Percentiles rank a stretch among this genome's conserved stretches.
phyloP scores from a whole-genome alignment of 2,329 filamentous ascomycete species.

The Chrysoporthe austroafricana region DNA sequence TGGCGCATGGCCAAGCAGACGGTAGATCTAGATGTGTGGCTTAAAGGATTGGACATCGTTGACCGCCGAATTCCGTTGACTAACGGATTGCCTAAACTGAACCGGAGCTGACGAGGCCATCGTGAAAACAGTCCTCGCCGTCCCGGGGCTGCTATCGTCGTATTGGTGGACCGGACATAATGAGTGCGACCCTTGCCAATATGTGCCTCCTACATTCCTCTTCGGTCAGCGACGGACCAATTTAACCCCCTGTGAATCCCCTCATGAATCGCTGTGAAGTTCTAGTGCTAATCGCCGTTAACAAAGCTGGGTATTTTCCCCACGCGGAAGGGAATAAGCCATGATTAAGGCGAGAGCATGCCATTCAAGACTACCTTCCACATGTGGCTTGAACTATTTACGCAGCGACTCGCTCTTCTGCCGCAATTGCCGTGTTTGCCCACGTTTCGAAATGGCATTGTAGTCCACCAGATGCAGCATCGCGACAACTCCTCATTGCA shows the following conservation, averaged over 20 bases:
- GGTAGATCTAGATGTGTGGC: neutral
- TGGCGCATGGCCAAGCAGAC: neutral
- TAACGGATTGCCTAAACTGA: neutral
- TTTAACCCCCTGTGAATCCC: slow-evolving; percentile 10
- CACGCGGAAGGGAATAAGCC: neutral
- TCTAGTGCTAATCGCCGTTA: neutral
- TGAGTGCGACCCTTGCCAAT: slow-evolving; percentile 1
- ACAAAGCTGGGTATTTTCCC: neutral
- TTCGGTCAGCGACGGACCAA: slow-evolving; percentile 18
- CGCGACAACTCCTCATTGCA: neutral
- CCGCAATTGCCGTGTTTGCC: slow-evolving; percentile 1
- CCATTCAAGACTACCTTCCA: slow-evolving; percentile 2
- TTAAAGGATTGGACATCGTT: neutral
- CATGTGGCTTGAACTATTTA: neutral
- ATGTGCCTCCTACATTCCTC: slow-evolving; percentile 10
- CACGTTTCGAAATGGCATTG: neutral
- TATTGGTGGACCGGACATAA: slow-evolving; percentile 11
- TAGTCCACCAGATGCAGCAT: neutral
- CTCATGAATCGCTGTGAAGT: neutral
- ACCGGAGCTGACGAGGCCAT: slow-evolving; percentile 5
- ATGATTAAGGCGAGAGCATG: too few relatives aligned
- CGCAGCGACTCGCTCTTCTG: too few relatives aligned
- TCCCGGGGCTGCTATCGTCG: neutral
- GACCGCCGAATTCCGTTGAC: neutral
- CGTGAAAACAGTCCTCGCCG: neutral